phyloP scores from a whole-genome alignment of 345 rosid species.

The Acer yangbiense region DNA sequence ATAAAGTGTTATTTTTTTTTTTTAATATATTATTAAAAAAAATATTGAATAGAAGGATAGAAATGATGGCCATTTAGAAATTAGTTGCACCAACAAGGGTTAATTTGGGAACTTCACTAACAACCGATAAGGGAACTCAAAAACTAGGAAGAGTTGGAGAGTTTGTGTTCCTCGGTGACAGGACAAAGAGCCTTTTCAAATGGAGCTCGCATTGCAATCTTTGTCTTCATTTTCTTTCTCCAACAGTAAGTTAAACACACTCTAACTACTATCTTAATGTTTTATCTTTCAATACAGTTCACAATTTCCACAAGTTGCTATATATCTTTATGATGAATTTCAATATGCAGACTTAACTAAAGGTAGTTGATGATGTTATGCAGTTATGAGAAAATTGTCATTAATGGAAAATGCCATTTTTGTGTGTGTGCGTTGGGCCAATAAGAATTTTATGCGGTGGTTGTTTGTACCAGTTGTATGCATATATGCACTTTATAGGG shows the following conservation, averaged over 20 bases:
- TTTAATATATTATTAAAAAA: too few relatives aligned
- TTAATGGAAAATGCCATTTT: slow-evolving; percentile 20
- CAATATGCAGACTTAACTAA: background rate
- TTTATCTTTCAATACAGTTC: background rate
- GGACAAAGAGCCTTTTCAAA: background rate
- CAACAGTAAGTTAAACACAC: slow-evolving; percentile 27
- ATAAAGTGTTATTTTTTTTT: too few relatives aligned
- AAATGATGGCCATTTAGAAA: background rate
- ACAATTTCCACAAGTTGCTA: background rate
- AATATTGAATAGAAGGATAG: too few relatives aligned
- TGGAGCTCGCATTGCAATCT: slow-evolving; percentile 41
- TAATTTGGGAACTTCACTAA: background rate
- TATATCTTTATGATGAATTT: slow-evolving; percentile 6
- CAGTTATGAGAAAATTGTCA: slow-evolving; percentile 3
- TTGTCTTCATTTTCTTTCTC: slow-evolving; percentile 27
- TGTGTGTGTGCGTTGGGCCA: background rate
- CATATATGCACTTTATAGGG: background rate
- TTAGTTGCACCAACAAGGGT: background rate
- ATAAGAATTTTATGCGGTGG: slow-evolving; percentile 21
- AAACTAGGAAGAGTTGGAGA: background rate
- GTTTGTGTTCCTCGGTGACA: background rate
- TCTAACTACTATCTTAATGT: slow-evolving; percentile 1
- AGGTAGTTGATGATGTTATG: slow-evolving; percentile 21
- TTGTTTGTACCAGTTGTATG: slow-evolving; percentile 1
- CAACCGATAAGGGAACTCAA: slow-evolving; percentile 25